Base-by-base conservation (phyloP, 2,329 filamentous ascomycete genomes). In the Penicillium sp. region DNA sequence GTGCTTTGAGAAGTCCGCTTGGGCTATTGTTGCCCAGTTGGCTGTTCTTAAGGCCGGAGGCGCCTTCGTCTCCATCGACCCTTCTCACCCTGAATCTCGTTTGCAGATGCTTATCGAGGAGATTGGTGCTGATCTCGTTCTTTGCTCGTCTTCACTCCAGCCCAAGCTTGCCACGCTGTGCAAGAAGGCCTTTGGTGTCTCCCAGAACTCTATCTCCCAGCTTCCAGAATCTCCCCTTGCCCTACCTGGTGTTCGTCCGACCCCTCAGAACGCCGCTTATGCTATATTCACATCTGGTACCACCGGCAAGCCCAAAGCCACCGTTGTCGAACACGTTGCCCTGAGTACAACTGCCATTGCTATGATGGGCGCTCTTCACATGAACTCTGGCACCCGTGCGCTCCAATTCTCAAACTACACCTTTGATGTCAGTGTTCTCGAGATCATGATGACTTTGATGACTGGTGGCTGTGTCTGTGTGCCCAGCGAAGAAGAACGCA, bases 251-350 rank as follows among this genome's bases (percentile, higher is more conserved):
- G 49, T 50, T 2, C 64, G 55, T 1, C 61, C 68, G 24, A 67
- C 41, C 2, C 65, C 72, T 3, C 50, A 59, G 2, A 75, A 73
- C 54, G 69, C 72, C 19, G 86, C 87, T 0, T 89, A 87, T 66
- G 79, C 87, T 3, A 81, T 90, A 4, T 86, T 89, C 60, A 84
- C 82, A 0, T 83, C 83, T 2, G 83, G 84, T 0, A 84, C 83
- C 0, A 83, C 84, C 1, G 82, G 81, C 50, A 81, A 79, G 52
- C 83, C 85, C 0, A 85, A 86, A 58, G 87, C 85, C 1, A 83
- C 87, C 13, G 83, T 87, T 18, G 84, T 89, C 60, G 84, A 83
- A 7, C 88, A 90, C 65, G 76, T 76, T 0, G 81, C 85, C 0
- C 77, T 89, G 1, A 83, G 83, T 1, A 84, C 85, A 0, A 78